These are phyloP conservation scores for Pseudonitzschia multistriata DNA, from an alignment of 108 stramenopile genomes.

Conservation along the genomic window DNA sequence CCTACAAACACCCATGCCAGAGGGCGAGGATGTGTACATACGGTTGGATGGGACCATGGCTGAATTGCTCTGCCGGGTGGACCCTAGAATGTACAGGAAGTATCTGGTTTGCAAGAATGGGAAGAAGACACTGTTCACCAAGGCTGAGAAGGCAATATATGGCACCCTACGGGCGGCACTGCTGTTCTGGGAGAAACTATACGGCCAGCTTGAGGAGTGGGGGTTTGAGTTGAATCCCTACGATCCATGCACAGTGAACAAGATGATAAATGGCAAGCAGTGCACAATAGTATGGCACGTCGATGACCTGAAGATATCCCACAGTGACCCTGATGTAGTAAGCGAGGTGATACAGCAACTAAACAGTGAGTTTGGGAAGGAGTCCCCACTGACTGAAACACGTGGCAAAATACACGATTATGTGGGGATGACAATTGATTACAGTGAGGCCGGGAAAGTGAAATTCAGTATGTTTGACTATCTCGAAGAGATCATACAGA, in stretches of 20 bases:
- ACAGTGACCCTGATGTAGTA: constrained; percentile 24
- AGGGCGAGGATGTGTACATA: constrained; percentile 17
- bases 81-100: constrained; percentile 3
- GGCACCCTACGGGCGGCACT: too few relatives aligned
- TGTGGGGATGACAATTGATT: constrained; percentile 27
- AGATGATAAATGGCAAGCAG: constrained; percentile 30
- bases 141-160: not conserved
- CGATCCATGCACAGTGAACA: constrained; percentile 52
- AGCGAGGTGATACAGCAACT: constrained; percentile 5
- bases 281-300: constrained; percentile 48
- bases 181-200: too few relatives aligned
- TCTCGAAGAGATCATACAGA: constrained; percentile 30
- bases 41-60: constrained; percentile 13
- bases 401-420: constrained; percentile 23
- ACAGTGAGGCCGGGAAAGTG: constrained; percentile 17
- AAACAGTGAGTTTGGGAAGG: constrained; percentile 19
- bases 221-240: constrained; percentile 58
- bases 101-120: not conserved
- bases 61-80: not conserved
- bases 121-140: too few relatives aligned
- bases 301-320: constrained; percentile 13
- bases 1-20: constrained; percentile 21
- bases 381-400: constrained; percentile 14
- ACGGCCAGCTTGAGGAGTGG: constrained; percentile 9
- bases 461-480: constrained; percentile 10